These are phyloP conservation scores for Aspergillus candidus DNA, from an alignment of 2,329 filamentous ascomycete species.

Conservation along the genomic window DNA sequence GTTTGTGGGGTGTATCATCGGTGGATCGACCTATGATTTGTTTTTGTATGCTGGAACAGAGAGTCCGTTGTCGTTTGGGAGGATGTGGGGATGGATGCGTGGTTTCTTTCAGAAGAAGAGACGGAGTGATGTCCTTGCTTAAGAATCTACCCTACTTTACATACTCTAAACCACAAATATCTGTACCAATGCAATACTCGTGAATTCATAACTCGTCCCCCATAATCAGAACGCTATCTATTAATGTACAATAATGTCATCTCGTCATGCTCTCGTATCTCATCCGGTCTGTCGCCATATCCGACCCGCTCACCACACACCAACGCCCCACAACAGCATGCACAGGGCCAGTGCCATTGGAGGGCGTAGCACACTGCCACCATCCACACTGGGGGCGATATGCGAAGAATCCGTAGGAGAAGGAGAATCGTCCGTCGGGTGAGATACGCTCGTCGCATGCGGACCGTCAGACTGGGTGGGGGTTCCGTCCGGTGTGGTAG, in stretches of 20 bases:
- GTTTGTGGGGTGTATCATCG: slow-evolving; percentile 58
- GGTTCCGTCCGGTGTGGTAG: slow-evolving; percentile 1
- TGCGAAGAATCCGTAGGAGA: slow-evolving; percentile 6
- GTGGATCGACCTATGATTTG: slow-evolving; percentile 61
- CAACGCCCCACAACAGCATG: slow-evolving; percentile 1
- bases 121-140: too few relatives aligned
- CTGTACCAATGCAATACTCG: too few relatives aligned
- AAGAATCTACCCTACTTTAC: too few relatives aligned
- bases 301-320: slow-evolving; percentile 14
- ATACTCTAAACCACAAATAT: too few relatives aligned
- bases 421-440: not conserved
- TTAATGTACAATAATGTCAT: too few relatives aligned
- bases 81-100: slow-evolving; percentile 50
- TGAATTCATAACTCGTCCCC: too few relatives aligned
- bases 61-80: slow-evolving; percentile 62
- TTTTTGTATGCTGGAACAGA: slow-evolving; percentile 61
- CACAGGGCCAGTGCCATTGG: too few relatives aligned
- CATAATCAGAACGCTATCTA: too few relatives aligned
- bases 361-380: slow-evolving; percentile 6
- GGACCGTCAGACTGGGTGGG: not conserved
- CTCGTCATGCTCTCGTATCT: too few relatives aligned
- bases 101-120: slow-evolving; percentile 53
- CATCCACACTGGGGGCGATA: slow-evolving; percentile 15
- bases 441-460: too few relatives aligned
- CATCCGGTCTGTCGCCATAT: too few relatives aligned